Evolutionary conservation across 331 rosid species (phyloP).

Genomic region (Ulmus americana): DNA sequence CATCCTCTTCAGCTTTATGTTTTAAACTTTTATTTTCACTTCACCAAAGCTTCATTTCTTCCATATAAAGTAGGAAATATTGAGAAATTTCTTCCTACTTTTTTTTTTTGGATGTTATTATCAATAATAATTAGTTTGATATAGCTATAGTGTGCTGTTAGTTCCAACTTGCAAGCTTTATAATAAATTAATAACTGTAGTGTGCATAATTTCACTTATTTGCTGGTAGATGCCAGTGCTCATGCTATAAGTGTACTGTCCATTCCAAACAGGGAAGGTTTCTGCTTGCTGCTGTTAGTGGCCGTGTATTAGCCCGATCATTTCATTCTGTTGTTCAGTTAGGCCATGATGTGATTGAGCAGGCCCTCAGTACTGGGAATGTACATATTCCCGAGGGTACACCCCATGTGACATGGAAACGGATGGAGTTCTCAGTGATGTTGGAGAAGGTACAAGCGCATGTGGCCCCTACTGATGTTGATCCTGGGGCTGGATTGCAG

Average conservation of each 20-base stretch:
- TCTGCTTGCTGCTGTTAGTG: conserved; percentile 94
- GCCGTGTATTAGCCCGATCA: conserved; percentile 87
- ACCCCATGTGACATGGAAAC: conserved; percentile 97
- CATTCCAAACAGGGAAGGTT: conserved; percentile 79
- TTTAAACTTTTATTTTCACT: too few relatives aligned
- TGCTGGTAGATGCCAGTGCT: background rate
- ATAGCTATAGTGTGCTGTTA: too few relatives aligned
- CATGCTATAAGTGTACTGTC: conserved; percentile 11
- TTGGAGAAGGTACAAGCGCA: conserved; percentile 98
- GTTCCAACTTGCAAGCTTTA: too few relatives aligned
- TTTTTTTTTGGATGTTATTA: too few relatives aligned
- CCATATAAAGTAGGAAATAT: too few relatives aligned
- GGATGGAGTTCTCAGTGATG: conserved; percentile 87
- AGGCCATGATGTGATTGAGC: conserved; percentile 90
- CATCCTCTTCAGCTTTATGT: too few relatives aligned
- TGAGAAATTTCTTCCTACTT: too few relatives aligned
- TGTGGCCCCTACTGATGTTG: conserved; percentile 99
- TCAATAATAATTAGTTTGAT: too few relatives aligned
- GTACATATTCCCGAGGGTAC: conserved; percentile 56
- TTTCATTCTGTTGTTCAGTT: conserved; percentile 93
- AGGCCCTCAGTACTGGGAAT: conserved; percentile 65
- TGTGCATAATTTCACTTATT: background rate
- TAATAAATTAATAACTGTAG: background rate
- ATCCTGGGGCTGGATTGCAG: conserved; percentile 98
- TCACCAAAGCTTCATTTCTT: too few relatives aligned